Conservation (phyloP, 306 rosid species). For the Phaseolus lunatus region DNA sequence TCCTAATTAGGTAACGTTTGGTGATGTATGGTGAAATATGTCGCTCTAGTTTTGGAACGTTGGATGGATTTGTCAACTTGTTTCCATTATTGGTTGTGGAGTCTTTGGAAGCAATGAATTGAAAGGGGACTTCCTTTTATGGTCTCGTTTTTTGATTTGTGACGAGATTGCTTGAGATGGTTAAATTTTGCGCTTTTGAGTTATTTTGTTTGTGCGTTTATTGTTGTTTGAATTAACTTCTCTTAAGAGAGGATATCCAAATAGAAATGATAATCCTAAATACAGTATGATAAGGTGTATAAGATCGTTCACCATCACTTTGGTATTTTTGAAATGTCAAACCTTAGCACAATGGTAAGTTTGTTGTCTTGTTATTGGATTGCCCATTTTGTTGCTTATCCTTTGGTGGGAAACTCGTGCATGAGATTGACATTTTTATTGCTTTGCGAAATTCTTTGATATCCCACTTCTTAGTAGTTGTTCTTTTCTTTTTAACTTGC, state of each 20-base stretch:
- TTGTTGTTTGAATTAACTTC: constrained; percentile 22
- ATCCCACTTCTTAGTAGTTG: background rate
- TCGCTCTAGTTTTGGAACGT: constrained; percentile 8
- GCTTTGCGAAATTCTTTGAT: constrained; percentile 20
- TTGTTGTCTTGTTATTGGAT: background rate
- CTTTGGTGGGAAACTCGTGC: background rate
- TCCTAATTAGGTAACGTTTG: background rate
- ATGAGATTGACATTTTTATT: background rate
- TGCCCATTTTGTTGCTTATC: background rate
- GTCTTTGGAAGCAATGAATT: constrained; percentile 5
- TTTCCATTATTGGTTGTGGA: constrained; percentile 25
- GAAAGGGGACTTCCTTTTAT: constrained; percentile 32
- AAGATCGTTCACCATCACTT: constrained; percentile 4
- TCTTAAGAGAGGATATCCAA: constrained; percentile 19
- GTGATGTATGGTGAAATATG: constrained; percentile 31
- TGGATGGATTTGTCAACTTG: constrained; percentile 27
- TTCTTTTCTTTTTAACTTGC: constrained; percentile 35
- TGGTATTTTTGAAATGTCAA: background rate
- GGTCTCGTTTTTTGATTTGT: constrained; percentile 37
- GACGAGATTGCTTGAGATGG: constrained; percentile 39
- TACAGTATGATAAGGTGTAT: background rate
- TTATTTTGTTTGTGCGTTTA: background rate
- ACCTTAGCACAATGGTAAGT: background rate
- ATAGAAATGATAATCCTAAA: background rate
- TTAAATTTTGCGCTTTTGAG: constrained; percentile 27